phyloP scores from a whole-genome alignment of 352 stramenopile species.

The Bremia lactucae region DNA sequence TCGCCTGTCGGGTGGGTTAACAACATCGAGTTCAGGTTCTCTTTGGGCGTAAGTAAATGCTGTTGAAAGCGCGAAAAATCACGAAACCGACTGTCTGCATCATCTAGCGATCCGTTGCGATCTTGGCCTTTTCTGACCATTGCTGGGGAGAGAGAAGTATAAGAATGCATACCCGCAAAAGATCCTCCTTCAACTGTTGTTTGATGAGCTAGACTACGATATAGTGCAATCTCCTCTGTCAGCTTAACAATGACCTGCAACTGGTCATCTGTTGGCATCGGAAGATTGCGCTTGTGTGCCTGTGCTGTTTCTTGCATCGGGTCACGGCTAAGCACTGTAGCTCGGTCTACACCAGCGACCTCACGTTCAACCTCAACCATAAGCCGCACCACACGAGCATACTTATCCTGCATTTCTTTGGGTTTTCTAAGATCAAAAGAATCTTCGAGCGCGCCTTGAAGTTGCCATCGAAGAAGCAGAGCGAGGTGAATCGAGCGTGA shows the following conservation, averaged over 20 bases:
- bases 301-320: conserved; percentile 18
- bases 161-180: conserved; percentile 18
- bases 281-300: conserved; percentile 49
- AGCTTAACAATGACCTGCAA: conserved; percentile 71
- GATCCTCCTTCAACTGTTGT: conserved; percentile 12
- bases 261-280: conserved; percentile 77
- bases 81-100: conserved; percentile 61
- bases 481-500: conserved; percentile 80
- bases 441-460: conserved; percentile 81
- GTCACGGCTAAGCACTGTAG: conserved; percentile 48
- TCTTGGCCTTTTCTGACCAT: conserved; percentile 12
- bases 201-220: conserved; percentile 43
- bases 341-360: conserved; percentile 60
- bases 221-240: conserved; percentile 60
- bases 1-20: conserved; percentile 23
- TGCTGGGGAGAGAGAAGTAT: conserved; percentile 29
- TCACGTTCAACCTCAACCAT: conserved; percentile 84
- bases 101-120: conserved; percentile 21
- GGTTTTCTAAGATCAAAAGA: conserved; percentile 66
- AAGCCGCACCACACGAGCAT: conserved; percentile 65
- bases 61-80: conserved; percentile 84
- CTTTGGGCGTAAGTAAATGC: conserved; percentile 70
- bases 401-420: conserved; percentile 82
- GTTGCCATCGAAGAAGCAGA: conserved; percentile 74
- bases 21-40: conserved; percentile 41